Base-by-base conservation (phyloP, 2,329 filamentous ascomycete species). In the Chalaropsis thielavioides region DNA sequence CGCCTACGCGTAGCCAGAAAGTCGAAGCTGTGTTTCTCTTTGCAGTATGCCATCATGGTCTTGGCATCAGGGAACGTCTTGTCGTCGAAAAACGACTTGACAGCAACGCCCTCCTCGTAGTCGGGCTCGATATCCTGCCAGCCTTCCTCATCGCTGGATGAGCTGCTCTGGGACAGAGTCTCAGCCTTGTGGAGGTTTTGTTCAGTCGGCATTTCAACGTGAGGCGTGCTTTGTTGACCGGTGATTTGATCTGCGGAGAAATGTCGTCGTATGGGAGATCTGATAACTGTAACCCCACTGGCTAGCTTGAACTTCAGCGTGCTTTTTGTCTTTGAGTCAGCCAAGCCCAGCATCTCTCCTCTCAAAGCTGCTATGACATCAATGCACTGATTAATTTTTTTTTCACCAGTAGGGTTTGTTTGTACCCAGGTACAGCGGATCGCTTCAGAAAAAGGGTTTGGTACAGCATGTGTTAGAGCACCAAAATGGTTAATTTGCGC, bases 61-160 rank as follows among this genome's bases (percentile, higher is more conserved):
- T 75, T 73, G 43, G 85, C 80, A 71, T 85, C 82, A 7, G 82
- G 75, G 71, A 90, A 92, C 44, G 83, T 81, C 67, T 81, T 77
- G 65, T 85, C 80, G 69, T 87, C 85, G 68, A 91, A 81, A 41
- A 92, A 77, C 22, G 87, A 89, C 61, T 87, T 78, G 66, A 90
- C 79, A 22, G 80, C 76, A 31, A 85, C 77, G 3, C 78, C 75
- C 69, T 87, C 81, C 64, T 82, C 78, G 70, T 86, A 81, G 64
- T 89, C 87, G 4, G 80, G 77, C 70, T 88, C 86, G 31, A 80
- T 71, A 66, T 81, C 79, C 61, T 78, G 75, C 79, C 79, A 81
- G 62, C 79, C 80, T 64, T 76, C 77, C 49, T 80, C 79, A 27
- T 79, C 75, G 22, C 74, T 72, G 24, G 68, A 68, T 19, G 66